Base-by-base conservation (phyloP, 805 yeast species). In the Saccharomycopsis selenospora region DNA sequence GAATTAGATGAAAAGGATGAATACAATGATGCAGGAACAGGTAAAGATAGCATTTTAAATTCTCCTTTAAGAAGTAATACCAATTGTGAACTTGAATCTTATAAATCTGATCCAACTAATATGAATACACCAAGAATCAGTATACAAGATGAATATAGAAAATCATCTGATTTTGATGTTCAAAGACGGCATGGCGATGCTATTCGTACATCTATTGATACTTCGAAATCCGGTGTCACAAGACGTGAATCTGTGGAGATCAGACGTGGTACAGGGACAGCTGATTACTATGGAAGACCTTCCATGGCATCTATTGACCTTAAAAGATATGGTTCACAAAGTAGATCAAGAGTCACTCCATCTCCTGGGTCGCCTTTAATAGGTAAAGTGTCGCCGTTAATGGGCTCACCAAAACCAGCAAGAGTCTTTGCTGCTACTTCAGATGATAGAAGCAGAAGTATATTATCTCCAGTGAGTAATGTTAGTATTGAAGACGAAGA, bases 221-320 rank as follows among this genome's bases (percentile, higher is more conserved):
- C 38, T 4, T 25, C 29, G 3, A 20, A n/a, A 13, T 23, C 43
- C 13, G 23, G n/a, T 28, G 24, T 26, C 10, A 33, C 28, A 4
- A 53, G 57, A 4, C 61, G 70, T 47, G 57, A 61, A 0, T 68
- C 74, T 1, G 55, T 71, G 29, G 75, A 71, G 47, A 64, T 69
- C 27, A 67, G 70, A 53, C 68, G 54, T 28, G 61, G 74, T 11
- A 66, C 65, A 43, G 66, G 73, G 1, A 56, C 67, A 3, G 64
- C 70, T 1, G 60, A 61, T 11, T 70, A 72, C 47, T 58, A 72
- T 1, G 82, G 83, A 0, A 67, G 82, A 51, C 82, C 85, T 42
- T 76, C 82, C 57, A 68, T 77, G 70, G 77, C 81, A 1, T 68
- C 79, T 4, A 60, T 72, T 4, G 57, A 38, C 20, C 13, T 48